A percentile compares a stretch with the other conserved stretches of the same genome.
Evolutionary conservation across 2,329 filamentous ascomycete genomes (phyloP).

Genomic region (Cercospora sojina): DNA sequence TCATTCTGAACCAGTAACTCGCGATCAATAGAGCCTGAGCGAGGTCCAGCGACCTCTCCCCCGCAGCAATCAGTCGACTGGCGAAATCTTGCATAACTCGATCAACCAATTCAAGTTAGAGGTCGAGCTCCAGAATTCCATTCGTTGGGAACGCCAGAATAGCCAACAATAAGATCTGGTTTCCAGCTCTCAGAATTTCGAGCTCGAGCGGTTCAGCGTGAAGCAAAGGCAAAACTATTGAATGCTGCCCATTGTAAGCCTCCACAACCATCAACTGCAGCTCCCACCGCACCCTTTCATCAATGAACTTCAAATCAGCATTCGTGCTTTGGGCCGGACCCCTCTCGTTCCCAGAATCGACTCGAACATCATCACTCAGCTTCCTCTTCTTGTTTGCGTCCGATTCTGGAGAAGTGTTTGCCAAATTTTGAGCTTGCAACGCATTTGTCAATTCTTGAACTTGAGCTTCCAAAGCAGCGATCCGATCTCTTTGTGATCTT

Average conservation of each 20-base stretch:
- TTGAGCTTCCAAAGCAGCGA: conserved; percentile 19
- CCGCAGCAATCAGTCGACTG: conserved; percentile 42
- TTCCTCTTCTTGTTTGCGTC: conserved; percentile 11
- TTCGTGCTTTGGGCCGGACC: background rate
- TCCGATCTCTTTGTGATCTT: conserved; percentile 16
- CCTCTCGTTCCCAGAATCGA: background rate
- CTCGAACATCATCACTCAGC: background rate
- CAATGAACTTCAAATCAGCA: conserved; percentile 12
- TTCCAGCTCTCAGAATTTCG: background rate
- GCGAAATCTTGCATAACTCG: conserved; percentile 16
- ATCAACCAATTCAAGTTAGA: conserved; percentile 11
- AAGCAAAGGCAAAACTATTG: background rate
- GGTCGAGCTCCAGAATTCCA: background rate
- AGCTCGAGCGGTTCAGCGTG: conserved; percentile 4
- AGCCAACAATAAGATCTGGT: conserved; percentile 11
- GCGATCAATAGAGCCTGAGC: conserved; percentile 72
- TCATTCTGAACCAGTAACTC: conserved; percentile 74
- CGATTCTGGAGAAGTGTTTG: background rate
- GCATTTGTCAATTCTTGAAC: conserved; percentile 15
- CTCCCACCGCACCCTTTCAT: background rate
- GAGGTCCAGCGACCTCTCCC: conserved; percentile 75
- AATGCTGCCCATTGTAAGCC: conserved; percentile 6
- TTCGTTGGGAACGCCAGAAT: conserved; percentile 15
- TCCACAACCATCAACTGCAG: conserved; percentile 5
- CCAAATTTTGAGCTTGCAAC: conserved; percentile 7